Evolutionary conservation across 2,329 filamentous ascomycete species (phyloP), one percentile per base, ranked within the genome.

Genomic region (Diaporthe citrichinensis): DNA sequence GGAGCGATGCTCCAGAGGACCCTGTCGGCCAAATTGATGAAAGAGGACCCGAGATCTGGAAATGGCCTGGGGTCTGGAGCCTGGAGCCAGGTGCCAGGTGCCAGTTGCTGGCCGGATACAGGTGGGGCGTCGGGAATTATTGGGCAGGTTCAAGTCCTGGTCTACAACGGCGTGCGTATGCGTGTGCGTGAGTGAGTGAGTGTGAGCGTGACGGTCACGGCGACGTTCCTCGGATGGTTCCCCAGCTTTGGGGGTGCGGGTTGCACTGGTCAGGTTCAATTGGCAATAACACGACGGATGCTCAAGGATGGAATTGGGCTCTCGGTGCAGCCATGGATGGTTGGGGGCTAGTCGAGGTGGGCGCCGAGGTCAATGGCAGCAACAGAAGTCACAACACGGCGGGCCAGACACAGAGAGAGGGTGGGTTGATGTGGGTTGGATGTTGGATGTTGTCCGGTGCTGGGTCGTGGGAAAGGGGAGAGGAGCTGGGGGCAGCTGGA

Each of bases 1-100:
- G 65, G 65, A 69, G 65, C 49, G 31, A 55, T 49, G 65, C 25
- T 28, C 58, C 58, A 73, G 59, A 73, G 58, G 58, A 65, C 71
- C 71, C 71, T 65, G 71, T 73, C 71, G 59, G 25, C 51, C 61
- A 57, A 65, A 73, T 55, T 73, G 71, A 65, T 65, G 49, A 62
- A 62, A 69, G 49, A 69, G 65, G 65, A 53, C 34, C 65, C 65
- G 28, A 68, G 65, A 69, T 69, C 65, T 69, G 65, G 34, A 55
- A 55, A 36, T 55, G 58, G 58, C 46, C 57, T n/a, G 57, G 71
- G 46, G 71, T 65, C 58, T 73, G 58, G 46, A 31, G 58, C 28
- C 57, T 34, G 44, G 57, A 41, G 39, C 71, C 57, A 62, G 36
- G 57, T 51, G 57, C 57, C 39, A 55, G 58, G 71, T 55, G 58